Evolutionary conservation across 768 basidiomycete genomes (phyloP), one percentile per base, ranked within the genome.

Genomic region (Panaeolus papilionaceus): DNA sequence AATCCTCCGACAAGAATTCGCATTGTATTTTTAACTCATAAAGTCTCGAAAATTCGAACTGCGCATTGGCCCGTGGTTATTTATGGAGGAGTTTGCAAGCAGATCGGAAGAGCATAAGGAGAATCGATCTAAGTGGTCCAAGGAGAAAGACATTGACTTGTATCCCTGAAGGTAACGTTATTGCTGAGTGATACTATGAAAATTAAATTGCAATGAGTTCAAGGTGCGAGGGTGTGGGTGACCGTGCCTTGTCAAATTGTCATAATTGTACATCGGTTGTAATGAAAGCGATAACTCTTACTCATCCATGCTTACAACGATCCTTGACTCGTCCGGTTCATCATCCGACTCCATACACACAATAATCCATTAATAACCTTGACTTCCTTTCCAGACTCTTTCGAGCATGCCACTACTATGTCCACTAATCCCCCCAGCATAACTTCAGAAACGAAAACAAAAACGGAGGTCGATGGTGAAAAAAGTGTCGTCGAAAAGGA

Each of bases 311-410:
- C 54, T 58, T 58, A 58, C 54, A 58, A 58, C 26, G 33, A 28
- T 28, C 26, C n/a, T 49, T 58, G 28, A 58, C 54, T 58, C 54
- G 54, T 58, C 54, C 54, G 54, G 54, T 33, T 58, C 54, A 58
- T 58, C 54, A 58, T 58, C 54, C 54, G 54, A 51, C 54, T 58
- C 54, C 54, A 58, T 58, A 33, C 28, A 9, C 14, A 51, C 23
- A 5, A 2, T 33, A 33, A 14, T 40, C 14, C 42, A 58, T 58
- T 58, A 28, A 58, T 58, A 58, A 33, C 26, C 26, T 37, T 6
- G 33, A 37, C 33, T 12, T 37, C 28, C 54, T 37, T 33, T 58
- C 26, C 54, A 14, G 14, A 58, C 54, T 58, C 33, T 58, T 58
- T 28, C 12, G 54, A 58, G 3, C 54, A 58, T 58, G 54, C 54